Evolutionary conservation across 148 eudicot species (phyloP), one percentile per base, ranked within the genome.

Genomic region (Amaranthus palmeri): DNA sequence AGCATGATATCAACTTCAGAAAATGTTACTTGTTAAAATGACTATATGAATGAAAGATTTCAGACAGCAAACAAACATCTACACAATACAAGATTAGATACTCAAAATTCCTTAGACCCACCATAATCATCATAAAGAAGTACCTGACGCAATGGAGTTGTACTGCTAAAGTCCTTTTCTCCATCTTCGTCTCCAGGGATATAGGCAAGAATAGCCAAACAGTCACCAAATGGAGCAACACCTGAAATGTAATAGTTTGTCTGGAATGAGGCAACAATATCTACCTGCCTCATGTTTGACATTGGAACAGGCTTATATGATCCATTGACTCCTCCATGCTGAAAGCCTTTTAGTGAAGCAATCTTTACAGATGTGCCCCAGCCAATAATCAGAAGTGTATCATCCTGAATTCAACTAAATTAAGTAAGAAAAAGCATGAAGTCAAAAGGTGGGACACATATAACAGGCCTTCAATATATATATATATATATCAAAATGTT

Each of bases 281-380:
- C 97, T 81, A 95, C 98, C 79, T 83, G 81, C 72, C 79, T 85
- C 80, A 83, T 72, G 61, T 85, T 82, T 60, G 91, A 80, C 76
- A 85, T 78, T 2, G 76, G 77, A 59, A 78, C 83, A 52, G 83
- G 80, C 80, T 69, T 85, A 75, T 86, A 80, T 13, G 87, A 77
- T 77, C 96, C 98, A 76, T 91, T 91, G 54, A 76, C 75, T 47
- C 80, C 80, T 50, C 73, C 85, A 67, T 78, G 78, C 70, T 78
- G 86, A 77, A 78, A 84, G 54, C 78, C 72, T 83, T 73, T 83
- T 76, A 95, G 70, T 61, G 91, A 89, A 72, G 90, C 97, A 75
- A 95, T 82, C 82, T 95, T 95, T 54, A 95, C 90, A 68, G 96
- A 88, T 64, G 96, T 95, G 62, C 98, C 98, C 98, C 98, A 95